These are phyloP conservation scores for Colletotrichum incanum DNA, from an alignment of 2,329 filamentous ascomycete genomes.

Conservation along the genomic window DNA sequence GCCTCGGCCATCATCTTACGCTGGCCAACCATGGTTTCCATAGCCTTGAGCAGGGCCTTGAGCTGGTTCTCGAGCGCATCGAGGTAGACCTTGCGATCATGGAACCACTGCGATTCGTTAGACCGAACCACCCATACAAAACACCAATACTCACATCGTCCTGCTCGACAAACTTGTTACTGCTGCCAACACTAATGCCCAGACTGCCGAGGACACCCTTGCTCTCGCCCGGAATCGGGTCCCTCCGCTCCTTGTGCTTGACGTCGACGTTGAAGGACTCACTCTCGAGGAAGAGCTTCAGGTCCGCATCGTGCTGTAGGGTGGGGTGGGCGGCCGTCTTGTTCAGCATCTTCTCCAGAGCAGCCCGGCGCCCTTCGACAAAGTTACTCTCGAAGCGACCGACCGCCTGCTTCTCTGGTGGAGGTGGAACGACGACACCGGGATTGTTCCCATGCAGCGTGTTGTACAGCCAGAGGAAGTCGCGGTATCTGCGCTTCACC, in stretches of 20 bases:
- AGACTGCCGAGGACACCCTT: conserved; percentile 94
- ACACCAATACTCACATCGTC: conserved; percentile 80
- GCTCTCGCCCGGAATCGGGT: conserved; percentile 87
- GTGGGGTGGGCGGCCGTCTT: conserved; percentile 92
- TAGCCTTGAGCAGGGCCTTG: conserved; percentile 91
- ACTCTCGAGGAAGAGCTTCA: conserved; percentile 97
- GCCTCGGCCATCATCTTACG: conserved; percentile 95
- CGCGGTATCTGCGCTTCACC: conserved; percentile 93
- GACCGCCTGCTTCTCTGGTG: conserved; percentile 97
- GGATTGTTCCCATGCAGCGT: conserved; percentile 95
- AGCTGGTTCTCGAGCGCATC: conserved; percentile 94
- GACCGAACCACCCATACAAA: not conserved
- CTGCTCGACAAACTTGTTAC: conserved; percentile 95
- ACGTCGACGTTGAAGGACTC: conserved; percentile 96
- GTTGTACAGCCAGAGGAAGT: conserved; percentile 98
- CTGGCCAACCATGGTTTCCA: conserved; percentile 92
- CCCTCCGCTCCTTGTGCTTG: conserved; percentile 96
- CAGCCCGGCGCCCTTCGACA: conserved; percentile 91
- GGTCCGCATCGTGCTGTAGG: conserved; percentile 91
- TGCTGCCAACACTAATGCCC: conserved; percentile 82
- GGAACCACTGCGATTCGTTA: conserved; percentile 82
- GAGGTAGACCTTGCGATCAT: conserved; percentile 94
- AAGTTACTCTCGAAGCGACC: conserved; percentile 97
- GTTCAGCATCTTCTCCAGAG: conserved; percentile 97
- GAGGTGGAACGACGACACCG: conserved; percentile 93